Percentiles rank a stretch among this genome's conserved stretches.
Evolutionary conservation across 768 basidiomycete species (phyloP).

Genomic region (Dioszegia crocea): DNA sequence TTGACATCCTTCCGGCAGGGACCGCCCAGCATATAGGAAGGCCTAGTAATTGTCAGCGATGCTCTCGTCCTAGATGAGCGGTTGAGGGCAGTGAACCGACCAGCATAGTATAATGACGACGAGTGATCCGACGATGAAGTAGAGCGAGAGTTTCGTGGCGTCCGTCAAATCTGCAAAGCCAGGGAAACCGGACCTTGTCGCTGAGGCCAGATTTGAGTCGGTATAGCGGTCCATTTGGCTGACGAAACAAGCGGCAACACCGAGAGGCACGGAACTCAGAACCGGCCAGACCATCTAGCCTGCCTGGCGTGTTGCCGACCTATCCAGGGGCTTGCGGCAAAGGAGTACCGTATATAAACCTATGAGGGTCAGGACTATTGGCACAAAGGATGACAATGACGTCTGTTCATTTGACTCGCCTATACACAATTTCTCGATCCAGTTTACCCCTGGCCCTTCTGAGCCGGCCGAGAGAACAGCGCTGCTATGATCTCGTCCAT

Average conservation of each 20-base stretch:
- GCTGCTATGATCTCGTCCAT: conserved; percentile 70
- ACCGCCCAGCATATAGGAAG: not conserved
- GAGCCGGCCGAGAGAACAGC: conserved; percentile 13
- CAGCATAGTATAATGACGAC: not conserved
- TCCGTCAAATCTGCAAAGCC: conserved; percentile 5
- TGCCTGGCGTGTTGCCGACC: no score
- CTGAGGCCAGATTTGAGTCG: no score
- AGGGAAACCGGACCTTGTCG: not conserved
- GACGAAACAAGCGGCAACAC: no score
- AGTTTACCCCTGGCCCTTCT: not conserved
- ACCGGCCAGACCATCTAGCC: no score
- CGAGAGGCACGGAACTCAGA: no score
- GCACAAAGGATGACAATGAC: not conserved
- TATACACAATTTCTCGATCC: not conserved
- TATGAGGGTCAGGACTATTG: not conserved
- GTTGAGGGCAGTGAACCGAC: not conserved
- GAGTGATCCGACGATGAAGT: not conserved
- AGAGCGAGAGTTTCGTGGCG: not conserved
- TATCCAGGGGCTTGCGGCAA: no score
- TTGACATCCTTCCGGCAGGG: no score
- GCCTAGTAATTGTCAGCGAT: not conserved
- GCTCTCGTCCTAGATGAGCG: not conserved
- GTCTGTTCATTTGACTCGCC: not conserved
- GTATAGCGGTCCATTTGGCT: no score
- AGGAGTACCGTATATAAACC: no score